Percentiles rank a stretch among this genome's conserved stretches.
Evolutionary conservation across 345 rosid species (phyloP).

Genomic region (Arabis alpina): DNA sequence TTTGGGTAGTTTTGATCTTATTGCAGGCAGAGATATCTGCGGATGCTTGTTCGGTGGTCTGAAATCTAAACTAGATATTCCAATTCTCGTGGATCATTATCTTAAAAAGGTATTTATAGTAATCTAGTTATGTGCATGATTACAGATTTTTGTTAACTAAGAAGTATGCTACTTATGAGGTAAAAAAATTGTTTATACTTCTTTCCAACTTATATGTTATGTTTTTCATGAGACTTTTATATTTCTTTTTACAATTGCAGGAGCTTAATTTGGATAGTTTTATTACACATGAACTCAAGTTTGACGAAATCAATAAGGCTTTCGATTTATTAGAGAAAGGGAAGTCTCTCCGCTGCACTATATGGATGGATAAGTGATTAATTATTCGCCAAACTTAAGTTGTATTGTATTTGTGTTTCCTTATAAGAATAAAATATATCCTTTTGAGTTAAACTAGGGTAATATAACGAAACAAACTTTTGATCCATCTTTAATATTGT

Average conservation of each 20-base stretch:
- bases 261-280: conserved; percentile 59
- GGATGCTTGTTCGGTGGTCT: conserved; percentile 66
- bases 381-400: neutral
- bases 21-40: conserved; percentile 48
- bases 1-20: conserved; percentile 43
- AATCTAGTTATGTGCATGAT: neutral
- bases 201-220: conserved; percentile 9
- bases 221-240: neutral
- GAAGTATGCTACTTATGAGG: neutral
- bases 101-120: conserved; percentile 40
- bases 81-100: conserved; percentile 50
- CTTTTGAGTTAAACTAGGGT: no score
- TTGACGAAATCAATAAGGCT: conserved; percentile 63
- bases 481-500: no score
- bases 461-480: no score
- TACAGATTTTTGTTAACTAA: neutral
- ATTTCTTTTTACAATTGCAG: conserved; percentile 35
- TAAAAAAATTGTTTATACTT: no score
- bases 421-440: no score
- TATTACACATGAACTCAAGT: conserved; percentile 54
- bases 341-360: conserved; percentile 57
- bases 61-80: conserved; percentile 62
- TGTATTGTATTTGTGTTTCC: no score
- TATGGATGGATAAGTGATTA: conserved; percentile 58
- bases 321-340: conserved; percentile 57